Conservation (phyloP, 1,284 basidiomycete genomes). For the Cryptococcus sp. region DNA sequence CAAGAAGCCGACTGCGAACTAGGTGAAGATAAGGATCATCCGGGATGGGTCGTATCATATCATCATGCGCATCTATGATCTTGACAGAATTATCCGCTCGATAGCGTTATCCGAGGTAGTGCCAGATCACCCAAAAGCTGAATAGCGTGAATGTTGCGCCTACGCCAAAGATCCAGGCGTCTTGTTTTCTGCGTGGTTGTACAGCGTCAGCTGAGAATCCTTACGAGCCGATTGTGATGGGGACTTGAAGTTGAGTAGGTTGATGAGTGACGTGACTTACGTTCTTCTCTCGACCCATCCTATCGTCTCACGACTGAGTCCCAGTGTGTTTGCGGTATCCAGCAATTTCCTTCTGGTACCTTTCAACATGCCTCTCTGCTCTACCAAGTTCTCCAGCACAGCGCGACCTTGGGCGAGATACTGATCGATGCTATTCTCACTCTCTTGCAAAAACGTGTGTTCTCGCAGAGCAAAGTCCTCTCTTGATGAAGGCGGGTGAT, state of each 20-base stretch:
- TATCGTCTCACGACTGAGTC: conserved; percentile 87
- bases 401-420: conserved; percentile 88
- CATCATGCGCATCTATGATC: conserved; percentile 2
- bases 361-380: conserved; percentile 87
- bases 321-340: conserved; percentile 87
- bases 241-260: background rate
- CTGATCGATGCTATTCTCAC: conserved; percentile 76
- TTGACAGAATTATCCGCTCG: background rate
- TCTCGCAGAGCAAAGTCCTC: conserved; percentile 79
- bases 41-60: background rate
- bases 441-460: conserved; percentile 79
- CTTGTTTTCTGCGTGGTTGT: conserved; percentile 67
- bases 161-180: conserved; percentile 84
- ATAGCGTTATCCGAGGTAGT: conserved; percentile 69
- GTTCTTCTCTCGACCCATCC: conserved; percentile 92
- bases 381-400: conserved; percentile 83
- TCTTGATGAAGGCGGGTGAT: conserved; percentile 58
- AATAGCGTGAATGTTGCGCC: conserved; percentile 84
- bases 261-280: conserved; percentile 53
- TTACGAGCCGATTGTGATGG: background rate
- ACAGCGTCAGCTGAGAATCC: background rate
- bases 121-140: conserved; percentile 87
- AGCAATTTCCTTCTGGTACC: conserved; percentile 80
- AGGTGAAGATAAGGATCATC: conserved; percentile 1
- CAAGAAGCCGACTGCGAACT: conserved; percentile 2